phyloP scores from a whole-genome alignment of 257 asterid species.

The Salvia rosmarinus region DNA sequence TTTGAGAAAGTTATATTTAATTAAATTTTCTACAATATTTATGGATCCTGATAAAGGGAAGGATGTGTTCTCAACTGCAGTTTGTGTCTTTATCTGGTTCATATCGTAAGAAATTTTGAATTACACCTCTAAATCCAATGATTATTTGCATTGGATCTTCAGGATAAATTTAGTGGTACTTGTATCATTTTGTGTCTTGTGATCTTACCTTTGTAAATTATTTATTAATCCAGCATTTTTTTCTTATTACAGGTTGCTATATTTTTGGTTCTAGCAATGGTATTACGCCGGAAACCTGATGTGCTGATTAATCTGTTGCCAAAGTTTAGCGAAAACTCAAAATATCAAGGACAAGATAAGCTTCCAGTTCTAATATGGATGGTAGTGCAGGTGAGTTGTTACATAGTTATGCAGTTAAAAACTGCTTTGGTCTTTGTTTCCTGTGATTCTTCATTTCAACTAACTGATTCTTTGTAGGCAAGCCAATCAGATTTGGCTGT shows the following conservation, averaged over 20 bases:
- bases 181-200: neutral
- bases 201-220: too few relatives aligned
- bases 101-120: neutral
- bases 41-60: neutral
- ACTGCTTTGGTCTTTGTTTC: slow-evolving; percentile 20
- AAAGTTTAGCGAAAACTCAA: slow-evolving; percentile 56
- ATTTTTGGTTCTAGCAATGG: slow-evolving; percentile 78
- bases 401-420: neutral
- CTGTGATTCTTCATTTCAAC: slow-evolving; percentile 24
- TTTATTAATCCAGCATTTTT: neutral
- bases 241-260: slow-evolving; percentile 68
- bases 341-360: slow-evolving; percentile 88
- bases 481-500: slow-evolving; percentile 77
- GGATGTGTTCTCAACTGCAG: neutral
- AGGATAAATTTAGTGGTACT: slow-evolving; percentile 2
- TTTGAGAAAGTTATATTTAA: neutral
- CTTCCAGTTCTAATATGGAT: slow-evolving; percentile 75
- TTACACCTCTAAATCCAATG: neutral
- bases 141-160: slow-evolving; percentile 3
- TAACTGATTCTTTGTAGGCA: slow-evolving; percentile 50
- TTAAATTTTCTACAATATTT: neutral
- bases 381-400: slow-evolving; percentile 64
- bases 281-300: slow-evolving; percentile 83
- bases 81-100: neutral
- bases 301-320: slow-evolving; percentile 61